Evolutionary conservation across 805 yeast genomes (phyloP).

Genomic region (Hanseniaspora pseudoguilliermondii): DNA sequence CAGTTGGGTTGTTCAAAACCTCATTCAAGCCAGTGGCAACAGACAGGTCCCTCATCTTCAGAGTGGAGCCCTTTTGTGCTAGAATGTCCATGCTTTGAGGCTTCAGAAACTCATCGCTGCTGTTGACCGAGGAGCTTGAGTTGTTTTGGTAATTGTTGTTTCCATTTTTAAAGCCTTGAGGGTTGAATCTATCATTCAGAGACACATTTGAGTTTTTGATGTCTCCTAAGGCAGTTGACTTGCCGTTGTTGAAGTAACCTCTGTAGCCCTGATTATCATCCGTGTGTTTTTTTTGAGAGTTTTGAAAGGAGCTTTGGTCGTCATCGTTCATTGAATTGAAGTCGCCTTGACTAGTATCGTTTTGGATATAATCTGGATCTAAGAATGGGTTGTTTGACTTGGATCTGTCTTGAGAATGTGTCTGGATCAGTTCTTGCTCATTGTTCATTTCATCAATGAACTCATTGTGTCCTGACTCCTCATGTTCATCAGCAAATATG

Average conservation of each 20-base stretch:
- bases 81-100: neutral
- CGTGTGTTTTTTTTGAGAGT: conserved; percentile 5
- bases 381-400: conserved; percentile 15
- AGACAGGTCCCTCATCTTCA: conserved; percentile 1
- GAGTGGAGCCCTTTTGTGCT: neutral
- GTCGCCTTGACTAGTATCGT: conserved; percentile 18
- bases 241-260: conserved; percentile 7
- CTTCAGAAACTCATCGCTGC: conserved; percentile 31
- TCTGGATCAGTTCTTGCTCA: neutral
- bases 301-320: conserved; percentile 8
- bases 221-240: neutral
- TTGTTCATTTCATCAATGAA: neutral
- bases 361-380: conserved; percentile 7
- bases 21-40: neutral
- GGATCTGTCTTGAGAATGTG: conserved; percentile 1
- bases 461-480: neutral
- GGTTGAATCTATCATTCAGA: conserved; percentile 14
- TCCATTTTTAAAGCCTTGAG: conserved; percentile 15
- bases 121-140: conserved; percentile 21
- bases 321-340: neutral
- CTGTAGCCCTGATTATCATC: conserved; percentile 3
- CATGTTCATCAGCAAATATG: conserved; percentile 9
- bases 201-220: conserved; percentile 15
- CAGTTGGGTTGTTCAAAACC: neutral
- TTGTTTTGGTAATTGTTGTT: conserved; percentile 21